These are phyloP conservation scores for Talaromyces sp. DNA, from an alignment of 2,329 filamentous ascomycete species.

Conservation along the genomic window DNA sequence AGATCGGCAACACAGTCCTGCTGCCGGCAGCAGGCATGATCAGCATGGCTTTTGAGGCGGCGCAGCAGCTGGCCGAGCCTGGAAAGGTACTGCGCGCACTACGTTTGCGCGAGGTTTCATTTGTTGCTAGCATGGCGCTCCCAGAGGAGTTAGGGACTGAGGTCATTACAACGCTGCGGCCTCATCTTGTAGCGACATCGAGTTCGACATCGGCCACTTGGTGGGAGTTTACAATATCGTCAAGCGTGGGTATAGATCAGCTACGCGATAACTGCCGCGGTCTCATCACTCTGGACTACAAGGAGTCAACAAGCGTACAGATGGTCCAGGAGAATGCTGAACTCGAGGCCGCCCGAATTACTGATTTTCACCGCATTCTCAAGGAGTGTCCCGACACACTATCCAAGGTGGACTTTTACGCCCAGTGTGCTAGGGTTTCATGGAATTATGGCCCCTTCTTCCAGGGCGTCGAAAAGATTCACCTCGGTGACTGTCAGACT, in stretches of 20 bases:
- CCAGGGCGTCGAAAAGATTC: conserved; percentile 9
- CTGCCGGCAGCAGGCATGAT: conserved; percentile 30
- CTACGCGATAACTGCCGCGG: conserved; percentile 35
- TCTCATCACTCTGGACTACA: conserved; percentile 25
- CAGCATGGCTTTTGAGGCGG: conserved; percentile 29
- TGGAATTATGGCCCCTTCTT: conserved; percentile 31
- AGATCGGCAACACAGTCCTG: conserved; percentile 20
- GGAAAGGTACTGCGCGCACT: conserved; percentile 17
- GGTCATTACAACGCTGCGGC: background rate
- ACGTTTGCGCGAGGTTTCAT: conserved; percentile 24
- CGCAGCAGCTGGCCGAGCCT: conserved; percentile 22
- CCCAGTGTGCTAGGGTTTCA: conserved; percentile 26
- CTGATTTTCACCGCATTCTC: conserved; percentile 12
- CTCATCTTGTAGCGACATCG: conserved; percentile 21
- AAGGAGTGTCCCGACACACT: conserved; percentile 26
- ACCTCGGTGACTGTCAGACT: background rate
- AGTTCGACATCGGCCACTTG: conserved; percentile 21
- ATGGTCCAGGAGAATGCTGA: conserved; percentile 20
- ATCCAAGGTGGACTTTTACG: conserved; percentile 21
- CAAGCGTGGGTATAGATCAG: conserved; percentile 26
- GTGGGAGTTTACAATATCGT: conserved; percentile 30
- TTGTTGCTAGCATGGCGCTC: conserved; percentile 27
- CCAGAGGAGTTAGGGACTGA: conserved; percentile 1
- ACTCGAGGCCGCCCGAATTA: conserved; percentile 20
- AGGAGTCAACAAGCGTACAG: conserved; percentile 20